Evolutionary conservation across 129 eudicot species (phyloP).

Genomic region (Artemisia argyi): DNA sequence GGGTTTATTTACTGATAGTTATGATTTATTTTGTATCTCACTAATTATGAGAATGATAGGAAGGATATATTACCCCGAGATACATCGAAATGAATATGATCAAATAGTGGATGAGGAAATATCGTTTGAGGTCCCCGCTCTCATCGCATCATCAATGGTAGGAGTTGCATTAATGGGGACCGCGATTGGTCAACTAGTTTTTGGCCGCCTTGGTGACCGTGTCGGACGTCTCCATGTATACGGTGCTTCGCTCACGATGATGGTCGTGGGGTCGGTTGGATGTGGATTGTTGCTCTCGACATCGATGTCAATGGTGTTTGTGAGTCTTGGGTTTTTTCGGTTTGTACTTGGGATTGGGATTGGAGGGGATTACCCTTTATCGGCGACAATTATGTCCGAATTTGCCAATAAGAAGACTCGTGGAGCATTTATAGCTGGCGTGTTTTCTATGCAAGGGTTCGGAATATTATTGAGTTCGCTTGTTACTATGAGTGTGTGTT

Average conservation of each 20-base stretch:
- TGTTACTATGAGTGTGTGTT: slow-evolving; percentile 46
- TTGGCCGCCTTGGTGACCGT: slow-evolving; percentile 45
- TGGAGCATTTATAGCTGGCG: slow-evolving; percentile 55
- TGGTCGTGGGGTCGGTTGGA: slow-evolving; percentile 43
- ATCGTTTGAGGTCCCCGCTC: slow-evolving; percentile 27
- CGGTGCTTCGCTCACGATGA: slow-evolving; percentile 36
- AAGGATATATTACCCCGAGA: slow-evolving; percentile 34
- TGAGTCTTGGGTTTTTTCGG: slow-evolving; percentile 42
- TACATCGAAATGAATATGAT: neutral
- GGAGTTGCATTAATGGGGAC: slow-evolving; percentile 42
- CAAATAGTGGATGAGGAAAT: neutral
- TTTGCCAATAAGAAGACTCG: slow-evolving; percentile 53
- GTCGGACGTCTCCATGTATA: slow-evolving; percentile 37
- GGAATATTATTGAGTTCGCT: slow-evolving; percentile 52
- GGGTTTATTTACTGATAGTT: slow-evolving; percentile 59
- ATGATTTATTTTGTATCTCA: slow-evolving; percentile 54
- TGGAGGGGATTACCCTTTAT: slow-evolving; percentile 57
- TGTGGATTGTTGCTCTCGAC: slow-evolving; percentile 45
- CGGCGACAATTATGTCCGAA: slow-evolving; percentile 64
- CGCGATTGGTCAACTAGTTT: slow-evolving; percentile 41
- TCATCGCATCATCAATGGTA: slow-evolving; percentile 26
- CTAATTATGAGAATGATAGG: slow-evolving; percentile 42
- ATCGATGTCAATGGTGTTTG: slow-evolving; percentile 29
- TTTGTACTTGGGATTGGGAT: slow-evolving; percentile 51
- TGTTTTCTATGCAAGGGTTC: slow-evolving; percentile 67